Base-by-base conservation (phyloP, 139 green algal species). In the Chlorella sp. region DNA sequence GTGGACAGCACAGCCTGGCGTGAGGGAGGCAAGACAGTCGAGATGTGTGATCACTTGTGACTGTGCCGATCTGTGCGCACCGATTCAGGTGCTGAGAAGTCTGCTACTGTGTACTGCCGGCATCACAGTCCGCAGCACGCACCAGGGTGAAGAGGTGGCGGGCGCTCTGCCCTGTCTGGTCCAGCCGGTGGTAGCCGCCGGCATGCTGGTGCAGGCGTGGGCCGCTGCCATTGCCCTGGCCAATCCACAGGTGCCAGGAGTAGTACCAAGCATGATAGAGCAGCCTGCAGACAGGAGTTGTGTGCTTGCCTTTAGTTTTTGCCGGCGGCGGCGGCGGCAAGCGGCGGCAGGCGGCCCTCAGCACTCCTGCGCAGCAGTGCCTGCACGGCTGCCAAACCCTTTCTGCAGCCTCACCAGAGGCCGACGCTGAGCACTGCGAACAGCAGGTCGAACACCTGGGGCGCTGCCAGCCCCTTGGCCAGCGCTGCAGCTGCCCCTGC, bases 221-320 rank as follows among this genome's bases (percentile, higher is more conserved):
- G 60, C 60, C 60, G 60, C 60, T 16, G 60, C 60, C 60, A 7
- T 69, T 30, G 73, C 30, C 28, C 11, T 28, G 28, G 24, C 26
- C 44, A 24, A 26, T 24, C 58, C 58, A 73, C 40, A 73, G 40
- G 41, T 83, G 77, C 77, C 77, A 83, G 77, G 41, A 64, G 41
- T 83, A 83, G 77, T 83, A 83, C 77, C 77, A 83, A 11, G 28
- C 40, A n/a, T 83, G 77, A 43, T 83, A 83, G 28, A 51, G 19
- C 51, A 60, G 51, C 51, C 51, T 60, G 51, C 19, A 40, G n/a
- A n/a, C n/a, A n/a, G n/a, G n/a, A n/a, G n/a, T n/a, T n/a, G n/a
- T n/a, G n/a, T n/a, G n/a, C n/a, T n/a, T n/a, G n/a, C n/a, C n/a
- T n/a, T n/a, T n/a, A n/a, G n/a, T n/a, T n/a, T n/a, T n/a, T n/a